phyloP scores from a whole-genome alignment of 2,329 filamentous ascomycete species.

The Aspergillus fumigatiaffinis region DNA sequence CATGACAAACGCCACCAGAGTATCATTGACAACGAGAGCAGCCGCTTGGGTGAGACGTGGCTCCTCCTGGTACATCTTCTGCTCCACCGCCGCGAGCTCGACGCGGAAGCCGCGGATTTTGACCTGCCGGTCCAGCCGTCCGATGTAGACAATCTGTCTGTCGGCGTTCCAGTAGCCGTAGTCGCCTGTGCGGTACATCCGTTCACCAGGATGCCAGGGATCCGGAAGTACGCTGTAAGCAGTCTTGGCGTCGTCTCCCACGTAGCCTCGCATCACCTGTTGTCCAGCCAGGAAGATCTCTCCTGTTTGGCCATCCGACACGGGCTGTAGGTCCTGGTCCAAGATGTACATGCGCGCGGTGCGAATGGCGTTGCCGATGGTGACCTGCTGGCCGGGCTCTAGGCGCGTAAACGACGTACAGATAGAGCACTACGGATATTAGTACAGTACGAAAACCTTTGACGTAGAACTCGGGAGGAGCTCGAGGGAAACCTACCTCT shows the following conservation, averaged over 20 bases:
- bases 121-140: slow-evolving; percentile 1
- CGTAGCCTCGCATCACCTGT: not conserved
- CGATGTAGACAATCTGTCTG: not conserved
- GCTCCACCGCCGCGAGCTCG: not conserved
- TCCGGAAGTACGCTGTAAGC: not conserved
- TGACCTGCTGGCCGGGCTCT: not conserved
- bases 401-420: not conserved
- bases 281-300: slow-evolving; percentile 1
- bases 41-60: not conserved
- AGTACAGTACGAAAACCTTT: too few relatives aligned
- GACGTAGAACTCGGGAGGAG: too few relatives aligned
- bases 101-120: slow-evolving; percentile 1
- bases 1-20: not conserved
- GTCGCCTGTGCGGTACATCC: slow-evolving; percentile 2
- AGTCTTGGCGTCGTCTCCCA: not conserved
- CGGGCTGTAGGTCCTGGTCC: not conserved
- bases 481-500: too few relatives aligned
- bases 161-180: not conserved
- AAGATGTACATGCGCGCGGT: not conserved
- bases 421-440: too few relatives aligned
- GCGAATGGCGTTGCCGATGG: not conserved
- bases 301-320: not conserved
- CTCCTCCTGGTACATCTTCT: not conserved
- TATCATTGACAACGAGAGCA: not conserved
- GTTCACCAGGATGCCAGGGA: not conserved